Evolutionary conservation across 192 early-diverging fungal genomes (phyloP).

Genomic region (Coemansia sp.): DNA sequence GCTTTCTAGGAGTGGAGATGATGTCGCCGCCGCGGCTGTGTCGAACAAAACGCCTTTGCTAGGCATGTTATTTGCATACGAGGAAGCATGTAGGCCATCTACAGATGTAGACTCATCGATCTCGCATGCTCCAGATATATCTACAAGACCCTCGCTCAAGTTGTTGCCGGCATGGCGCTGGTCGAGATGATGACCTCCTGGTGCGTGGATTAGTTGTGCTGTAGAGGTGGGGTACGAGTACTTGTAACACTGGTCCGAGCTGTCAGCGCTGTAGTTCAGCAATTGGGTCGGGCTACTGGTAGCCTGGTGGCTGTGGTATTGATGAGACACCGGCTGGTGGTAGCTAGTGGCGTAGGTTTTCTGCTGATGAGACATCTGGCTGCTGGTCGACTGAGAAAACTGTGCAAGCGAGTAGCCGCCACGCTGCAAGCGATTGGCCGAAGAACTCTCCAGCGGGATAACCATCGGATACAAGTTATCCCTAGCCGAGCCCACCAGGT

Average conservation of each 20-base stretch:
- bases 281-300: neutral
- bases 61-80: neutral
- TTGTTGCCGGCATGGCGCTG: neutral
- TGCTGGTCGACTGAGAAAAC: neutral
- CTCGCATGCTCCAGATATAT: neutral
- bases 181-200: neutral
- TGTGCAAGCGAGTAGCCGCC: constrained; percentile 8
- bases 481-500: constrained; percentile 16
- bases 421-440: constrained; percentile 15
- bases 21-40: neutral
- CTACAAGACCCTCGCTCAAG: neutral
- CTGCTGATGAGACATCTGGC: neutral
- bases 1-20: neutral
- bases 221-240: neutral
- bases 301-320: neutral
- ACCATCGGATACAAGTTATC: constrained; percentile 46
- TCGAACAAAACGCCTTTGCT: neutral
- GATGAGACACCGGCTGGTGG: neutral
- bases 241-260: neutral
- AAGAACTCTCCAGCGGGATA: constrained; percentile 17
- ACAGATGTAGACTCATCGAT: neutral
- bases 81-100: neutral
- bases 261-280: constrained; percentile 2
- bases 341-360: neutral
- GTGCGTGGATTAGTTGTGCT: neutral